These are phyloP conservation scores for Mucuna pruriens DNA, from an alignment of 306 rosid species.

Conservation along the genomic window DNA sequence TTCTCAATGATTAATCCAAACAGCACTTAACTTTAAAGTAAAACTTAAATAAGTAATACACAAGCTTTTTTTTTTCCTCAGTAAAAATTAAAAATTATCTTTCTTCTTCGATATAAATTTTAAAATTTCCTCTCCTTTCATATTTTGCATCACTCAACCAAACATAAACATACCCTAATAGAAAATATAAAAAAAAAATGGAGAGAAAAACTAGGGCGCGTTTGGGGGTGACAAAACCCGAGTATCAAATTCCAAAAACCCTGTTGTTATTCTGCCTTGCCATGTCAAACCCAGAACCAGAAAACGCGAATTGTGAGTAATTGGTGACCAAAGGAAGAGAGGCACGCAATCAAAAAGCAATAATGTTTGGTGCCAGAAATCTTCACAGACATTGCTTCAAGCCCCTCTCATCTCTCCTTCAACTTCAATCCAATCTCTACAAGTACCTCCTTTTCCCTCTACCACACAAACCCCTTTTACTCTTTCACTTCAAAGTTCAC, in stretches of 20 bases:
- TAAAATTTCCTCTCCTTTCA: too few species aligned
- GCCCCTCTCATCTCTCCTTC: slow-evolving; percentile 58
- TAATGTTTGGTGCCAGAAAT: slow-evolving; percentile 63
- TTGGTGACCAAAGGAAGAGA: slow-evolving; percentile 20
- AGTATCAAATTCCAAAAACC: not conserved
- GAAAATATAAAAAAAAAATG: not conserved
- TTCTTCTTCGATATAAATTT: too few species aligned
- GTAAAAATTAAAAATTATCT: too few species aligned
- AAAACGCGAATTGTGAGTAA: not conserved
- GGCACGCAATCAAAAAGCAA: slow-evolving; percentile 39
- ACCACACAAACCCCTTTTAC: slow-evolving; percentile 15
- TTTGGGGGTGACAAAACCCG: not conserved
- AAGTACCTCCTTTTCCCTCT: slow-evolving; percentile 41
- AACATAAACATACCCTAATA: too few species aligned
- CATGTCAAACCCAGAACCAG: not conserved
- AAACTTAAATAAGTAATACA: too few species aligned
- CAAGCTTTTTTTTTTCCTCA: too few species aligned
- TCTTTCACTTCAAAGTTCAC: slow-evolving; percentile 26
- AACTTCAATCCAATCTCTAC: slow-evolving; percentile 58
- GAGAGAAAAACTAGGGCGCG: not conserved
- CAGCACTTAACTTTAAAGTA: too few species aligned
- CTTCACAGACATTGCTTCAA: slow-evolving; percentile 63
- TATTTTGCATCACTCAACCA: too few species aligned
- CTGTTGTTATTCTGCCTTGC: not conserved
- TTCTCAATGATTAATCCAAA: too few species aligned